Base-by-base conservation (phyloP, 352 stramenopile species). In the Blastocystis sp. region DNA sequence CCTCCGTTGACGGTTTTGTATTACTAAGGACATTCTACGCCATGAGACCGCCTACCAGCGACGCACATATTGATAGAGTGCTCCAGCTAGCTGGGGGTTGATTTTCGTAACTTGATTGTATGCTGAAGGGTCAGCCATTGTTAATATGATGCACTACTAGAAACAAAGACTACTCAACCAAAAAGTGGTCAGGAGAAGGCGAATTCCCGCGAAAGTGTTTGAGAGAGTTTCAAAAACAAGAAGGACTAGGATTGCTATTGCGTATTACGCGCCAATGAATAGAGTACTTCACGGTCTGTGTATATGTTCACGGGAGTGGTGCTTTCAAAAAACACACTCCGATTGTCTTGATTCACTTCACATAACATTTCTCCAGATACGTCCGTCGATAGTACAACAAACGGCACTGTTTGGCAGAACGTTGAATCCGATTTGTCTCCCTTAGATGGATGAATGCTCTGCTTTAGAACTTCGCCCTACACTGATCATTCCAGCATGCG, bases 21-120 rank as follows among this genome's bases (percentile, higher is more conserved):
- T 64, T 81, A 40, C 69, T 81, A 18, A 81, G 24, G 0, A 61
- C 40, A 81, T 81, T 81, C 69, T 81, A 81, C 1, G 24, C 34
- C 14, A 29, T 64, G 4, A 63, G 18, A 21, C 24, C 27, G 6
- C 11, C 3, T 18, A n/a, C 27, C 18, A 48, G 9, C 34, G 21
- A 4, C 36, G 4, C 16, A 81, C 69, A 65, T 81, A 81, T 81
- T 81, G 69, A 42, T 81, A 81, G 18, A 81, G 46, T 1, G 69
- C 69, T 49, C 48, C 48, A 34, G 69, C 69, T 1, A 81, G 29
- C 69, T 81, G 69, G 14, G 69, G 69, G 63, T 81, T 81, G 46
- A 81, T 57, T 42, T 81, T 57, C 27, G 69, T 64, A 3, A 81
- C 49, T 61, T 81, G 27, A 48, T 81, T 81, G 42, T 81, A 81